A percentile compares a stretch with the other conserved stretches of the same genome.
These are phyloP conservation scores for Cymodocea nodosa DNA, from an alignment of 116 monocot genomes.

Conservation along the genomic window DNA sequence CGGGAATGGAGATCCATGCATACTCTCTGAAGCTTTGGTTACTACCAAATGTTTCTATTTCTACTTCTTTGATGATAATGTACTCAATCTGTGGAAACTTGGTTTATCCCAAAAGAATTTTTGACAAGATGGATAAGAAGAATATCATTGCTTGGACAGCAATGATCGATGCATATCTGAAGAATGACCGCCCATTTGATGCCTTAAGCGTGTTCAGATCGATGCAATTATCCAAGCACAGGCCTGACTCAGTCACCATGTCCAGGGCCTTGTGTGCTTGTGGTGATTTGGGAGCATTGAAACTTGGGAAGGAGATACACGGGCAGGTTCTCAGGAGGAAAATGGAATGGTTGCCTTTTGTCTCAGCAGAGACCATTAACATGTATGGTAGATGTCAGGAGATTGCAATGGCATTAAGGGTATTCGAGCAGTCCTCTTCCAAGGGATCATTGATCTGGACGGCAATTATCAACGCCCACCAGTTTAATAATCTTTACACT, in stretches of 20 bases:
- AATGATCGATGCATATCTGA: slow-evolving; percentile 61
- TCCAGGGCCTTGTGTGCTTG: slow-evolving; percentile 38
- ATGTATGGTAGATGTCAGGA: slow-evolving; percentile 67
- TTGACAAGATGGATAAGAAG: slow-evolving; percentile 41
- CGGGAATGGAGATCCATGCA: slow-evolving; percentile 70
- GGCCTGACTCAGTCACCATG: slow-evolving; percentile 54
- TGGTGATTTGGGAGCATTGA: slow-evolving; percentile 28
- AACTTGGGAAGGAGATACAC: slow-evolving; percentile 59
- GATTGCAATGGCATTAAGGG: slow-evolving; percentile 24
- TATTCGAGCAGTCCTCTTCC: slow-evolving; percentile 36
- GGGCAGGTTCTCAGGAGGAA: slow-evolving; percentile 45
- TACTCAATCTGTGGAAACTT: slow-evolving; percentile 50
- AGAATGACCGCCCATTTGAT: slow-evolving; percentile 25
- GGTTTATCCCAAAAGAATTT: slow-evolving; percentile 43
- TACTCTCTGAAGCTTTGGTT: slow-evolving; percentile 56
- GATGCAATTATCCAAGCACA: slow-evolving; percentile 33
- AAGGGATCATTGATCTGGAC: slow-evolving; percentile 75
- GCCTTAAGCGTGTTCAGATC: slow-evolving; percentile 49
- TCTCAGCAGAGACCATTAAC: slow-evolving; percentile 38
- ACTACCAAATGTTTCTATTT: slow-evolving; percentile 51
- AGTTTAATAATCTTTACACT: slow-evolving; percentile 20
- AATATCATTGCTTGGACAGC: slow-evolving; percentile 84
- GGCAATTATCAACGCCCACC: slow-evolving; percentile 56
- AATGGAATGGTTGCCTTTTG: slow-evolving; percentile 33
- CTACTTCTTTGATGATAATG: slow-evolving; percentile 68